Conservation (phyloP, 202 grass and related monocot species). For the Brachypodium distachyon region DNA sequence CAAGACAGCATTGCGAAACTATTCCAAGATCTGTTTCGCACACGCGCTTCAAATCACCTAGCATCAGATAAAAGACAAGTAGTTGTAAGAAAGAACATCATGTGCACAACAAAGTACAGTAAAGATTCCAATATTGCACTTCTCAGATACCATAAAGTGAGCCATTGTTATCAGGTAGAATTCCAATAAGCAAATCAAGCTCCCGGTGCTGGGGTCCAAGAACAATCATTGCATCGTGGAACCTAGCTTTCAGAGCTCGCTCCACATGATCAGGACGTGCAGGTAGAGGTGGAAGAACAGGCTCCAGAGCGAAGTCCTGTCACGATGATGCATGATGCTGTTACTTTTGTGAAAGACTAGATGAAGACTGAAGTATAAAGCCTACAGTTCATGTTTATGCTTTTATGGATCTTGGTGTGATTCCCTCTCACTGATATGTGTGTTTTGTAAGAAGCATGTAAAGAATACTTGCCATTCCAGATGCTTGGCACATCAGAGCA, state of each 20-base stretch:
- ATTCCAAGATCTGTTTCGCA: constrained; percentile 86
- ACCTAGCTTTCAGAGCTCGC: constrained; percentile 33
- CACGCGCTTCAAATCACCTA: constrained; percentile 83
- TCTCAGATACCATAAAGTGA: constrained; percentile 56
- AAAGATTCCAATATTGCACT: not conserved
- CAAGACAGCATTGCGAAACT: constrained; percentile 79
- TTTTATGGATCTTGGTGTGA: constrained; percentile 8
- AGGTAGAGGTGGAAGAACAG: constrained; percentile 40
- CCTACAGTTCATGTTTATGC: constrained; percentile 3
- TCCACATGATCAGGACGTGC: constrained; percentile 54
- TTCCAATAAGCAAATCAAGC: constrained; percentile 72
- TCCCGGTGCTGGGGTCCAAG: constrained; percentile 37
- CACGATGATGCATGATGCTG: not conserved
- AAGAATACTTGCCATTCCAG: constrained; percentile 64
- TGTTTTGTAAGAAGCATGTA: not conserved
- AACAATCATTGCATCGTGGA: constrained; percentile 37
- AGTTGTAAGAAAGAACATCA: not conserved
- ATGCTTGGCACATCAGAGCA: constrained; percentile 63
- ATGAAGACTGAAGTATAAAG: not conserved
- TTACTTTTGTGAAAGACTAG: not conserved
- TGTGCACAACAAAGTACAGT: not conserved
- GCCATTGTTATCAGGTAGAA: constrained; percentile 77
- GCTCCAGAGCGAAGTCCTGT: constrained; percentile 50
- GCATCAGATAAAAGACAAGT: not conserved
- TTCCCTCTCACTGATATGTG: not conserved